Evolutionary conservation across 2,329 filamentous ascomycete genomes (phyloP).

Genomic region (Colletotrichum sojae): DNA sequence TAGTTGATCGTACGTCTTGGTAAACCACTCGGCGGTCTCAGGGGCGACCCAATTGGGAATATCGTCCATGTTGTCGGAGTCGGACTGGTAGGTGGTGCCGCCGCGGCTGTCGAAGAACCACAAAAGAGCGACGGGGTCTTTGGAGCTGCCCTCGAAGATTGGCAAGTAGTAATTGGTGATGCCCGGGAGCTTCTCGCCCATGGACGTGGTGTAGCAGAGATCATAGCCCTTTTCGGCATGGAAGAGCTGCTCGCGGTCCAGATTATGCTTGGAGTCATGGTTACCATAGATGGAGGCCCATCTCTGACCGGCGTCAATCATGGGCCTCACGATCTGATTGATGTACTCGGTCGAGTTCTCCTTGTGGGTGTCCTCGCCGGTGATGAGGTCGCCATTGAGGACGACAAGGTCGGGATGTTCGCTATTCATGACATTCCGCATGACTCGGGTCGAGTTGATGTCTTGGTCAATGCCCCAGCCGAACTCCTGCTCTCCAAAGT

Average conservation of each 20-base stretch:
- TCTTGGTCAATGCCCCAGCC: constrained; percentile 59
- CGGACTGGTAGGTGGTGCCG: constrained; percentile 54
- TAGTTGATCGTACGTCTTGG: constrained; percentile 46
- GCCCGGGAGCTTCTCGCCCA: constrained; percentile 38
- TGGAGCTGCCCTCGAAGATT: constrained; percentile 32
- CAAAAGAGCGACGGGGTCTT: constrained; percentile 55
- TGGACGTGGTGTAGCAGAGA: constrained; percentile 60
- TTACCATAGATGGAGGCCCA: constrained; percentile 75
- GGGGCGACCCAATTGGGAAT: constrained; percentile 60
- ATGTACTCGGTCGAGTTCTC: constrained; percentile 65
- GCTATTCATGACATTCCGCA: constrained; percentile 61
- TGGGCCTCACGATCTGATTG: constrained; percentile 62
- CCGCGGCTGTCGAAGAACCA: constrained; percentile 72
- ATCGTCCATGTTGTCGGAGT: constrained; percentile 45
- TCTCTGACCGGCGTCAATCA: constrained; percentile 59
- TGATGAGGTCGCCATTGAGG: constrained; percentile 75
- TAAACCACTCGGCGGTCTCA: constrained; percentile 62
- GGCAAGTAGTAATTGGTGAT: constrained; percentile 44
- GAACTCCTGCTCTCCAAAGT: constrained; percentile 66
- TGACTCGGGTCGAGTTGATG: constrained; percentile 59
- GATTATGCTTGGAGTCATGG: constrained; percentile 67
- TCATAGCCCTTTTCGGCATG: constrained; percentile 68
- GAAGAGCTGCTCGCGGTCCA: constrained; percentile 56
- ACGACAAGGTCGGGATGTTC: constrained; percentile 68
- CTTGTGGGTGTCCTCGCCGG: constrained; percentile 67